These are phyloP conservation scores for Aspergillus wentii DNA, from an alignment of 495 filamentous ascomycete species.

Conservation along the genomic window DNA sequence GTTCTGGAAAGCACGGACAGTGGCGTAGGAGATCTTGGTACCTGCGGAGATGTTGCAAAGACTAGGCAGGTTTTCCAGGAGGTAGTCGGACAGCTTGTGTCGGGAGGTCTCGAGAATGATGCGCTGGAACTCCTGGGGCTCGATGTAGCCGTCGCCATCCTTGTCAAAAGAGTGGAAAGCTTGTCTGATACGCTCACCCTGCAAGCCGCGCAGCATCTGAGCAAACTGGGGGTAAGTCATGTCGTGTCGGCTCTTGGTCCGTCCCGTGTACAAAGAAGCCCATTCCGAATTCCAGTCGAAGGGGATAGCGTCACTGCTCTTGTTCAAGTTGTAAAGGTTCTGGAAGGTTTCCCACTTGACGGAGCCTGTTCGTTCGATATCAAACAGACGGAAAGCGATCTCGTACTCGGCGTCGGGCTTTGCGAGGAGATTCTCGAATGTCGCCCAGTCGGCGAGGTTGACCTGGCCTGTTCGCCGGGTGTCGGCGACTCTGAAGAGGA, in stretches of 20 bases:
- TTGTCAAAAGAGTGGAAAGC: conserved; percentile 91
- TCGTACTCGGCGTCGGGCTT: conserved; percentile 99
- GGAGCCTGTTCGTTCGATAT: conserved; percentile 70
- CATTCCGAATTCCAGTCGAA: conserved; percentile 98
- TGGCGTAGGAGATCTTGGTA: conserved; percentile 94
- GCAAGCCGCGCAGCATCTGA: conserved; percentile 93
- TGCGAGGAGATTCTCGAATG: conserved; percentile 86
- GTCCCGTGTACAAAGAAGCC: conserved; percentile 90
- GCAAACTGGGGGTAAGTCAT: conserved; percentile 97
- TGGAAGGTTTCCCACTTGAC: conserved; percentile 87
- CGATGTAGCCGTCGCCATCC: conserved; percentile 94
- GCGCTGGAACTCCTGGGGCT: conserved; percentile 91
- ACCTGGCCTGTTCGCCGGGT: conserved; percentile 65
- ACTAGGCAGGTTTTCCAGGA: conserved; percentile 88
- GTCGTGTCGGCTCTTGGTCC: conserved; percentile 74
- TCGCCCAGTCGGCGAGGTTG: conserved; percentile 78
- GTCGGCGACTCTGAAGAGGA: conserved; percentile 89
- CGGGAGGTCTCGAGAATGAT: conserved; percentile 91
- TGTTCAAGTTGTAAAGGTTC: conserved; percentile 74
- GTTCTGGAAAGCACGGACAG: conserved; percentile 96
- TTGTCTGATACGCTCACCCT: conserved; percentile 91
- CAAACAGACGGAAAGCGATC: conserved; percentile 95
- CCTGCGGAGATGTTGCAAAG: conserved; percentile 91
- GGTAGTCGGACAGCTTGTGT: conserved; percentile 96
- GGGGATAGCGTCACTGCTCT: conserved; percentile 72